Evolutionary conservation across 192 early-diverging fungal genomes (phyloP), one percentile per base, ranked within the genome.

Genomic region (Cladochytrium replicatum): DNA sequence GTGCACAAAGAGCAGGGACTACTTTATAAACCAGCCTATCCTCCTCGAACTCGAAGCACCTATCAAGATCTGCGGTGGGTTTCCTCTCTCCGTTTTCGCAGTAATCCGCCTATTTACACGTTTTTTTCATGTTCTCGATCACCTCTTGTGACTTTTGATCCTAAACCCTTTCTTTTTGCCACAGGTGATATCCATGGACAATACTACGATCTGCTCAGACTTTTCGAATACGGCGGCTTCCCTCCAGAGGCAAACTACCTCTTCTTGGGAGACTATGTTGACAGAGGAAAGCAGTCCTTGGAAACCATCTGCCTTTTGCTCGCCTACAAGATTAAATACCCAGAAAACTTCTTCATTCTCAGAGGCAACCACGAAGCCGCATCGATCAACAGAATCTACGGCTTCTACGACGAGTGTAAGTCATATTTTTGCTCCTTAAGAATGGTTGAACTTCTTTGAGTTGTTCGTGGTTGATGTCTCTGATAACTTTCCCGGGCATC

Each of bases 251-350:
- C 85, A 34, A 88, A 87, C 67, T 88, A 87, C 48, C 68, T 88
- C 39, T 88, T 88, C 61, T 63, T 88, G 53, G 86, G 86, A 39
- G 86, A 89, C 60, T 89, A 89, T 62, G 86, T 89, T 40, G 86
- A 89, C 58, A 69, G 86, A 49, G 86, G 86, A 32, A 89, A 89
- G 52, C 86, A 89, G 66, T 86, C 81, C 29, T 66, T 89, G 22
- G 86, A 89, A 57, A 86, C 84, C 8, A 89, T 89, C 56, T 89
- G 86, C 44, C 68, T 89, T 32, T 67, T 89, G 26, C 74, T 89
- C 34, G 85, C 86, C 25, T 89, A 89, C 71, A 89, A 89, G 64
- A 89, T 89, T 73, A 89, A 89, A 67, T 89, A 83, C 59, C 87
- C 86, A 2, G 87, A 87, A 26, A 89, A 89, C 74, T 89, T 89